phyloP scores from a whole-genome alignment of 805 yeast species.

The Ogataea paraovalis region DNA sequence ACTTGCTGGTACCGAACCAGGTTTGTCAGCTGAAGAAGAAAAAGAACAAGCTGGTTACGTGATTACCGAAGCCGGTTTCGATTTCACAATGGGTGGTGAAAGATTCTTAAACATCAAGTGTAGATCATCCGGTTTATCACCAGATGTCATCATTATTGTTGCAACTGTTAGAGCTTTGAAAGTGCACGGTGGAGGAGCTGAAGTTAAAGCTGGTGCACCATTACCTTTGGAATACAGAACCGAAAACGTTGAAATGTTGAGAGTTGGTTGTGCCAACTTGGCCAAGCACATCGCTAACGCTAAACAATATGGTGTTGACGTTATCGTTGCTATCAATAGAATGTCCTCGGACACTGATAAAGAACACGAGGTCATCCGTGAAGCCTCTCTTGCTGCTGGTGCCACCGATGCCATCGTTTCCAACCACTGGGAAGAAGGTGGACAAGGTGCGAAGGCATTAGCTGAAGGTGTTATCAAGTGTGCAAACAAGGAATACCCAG shows the following conservation, averaged over 20 bases:
- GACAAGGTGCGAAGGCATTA: conserved; percentile 78
- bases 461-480: conserved; percentile 83
- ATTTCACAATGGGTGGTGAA: conserved; percentile 99
- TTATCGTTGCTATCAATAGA: conserved; percentile 89
- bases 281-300: conserved; percentile 89
- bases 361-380: conserved; percentile 75
- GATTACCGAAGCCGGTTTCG: conserved; percentile 97
- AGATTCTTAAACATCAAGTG: conserved; percentile 94
- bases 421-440: conserved; percentile 96
- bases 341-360: conserved; percentile 77
- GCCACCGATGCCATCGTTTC: conserved; percentile 88
- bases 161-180: conserved; percentile 97
- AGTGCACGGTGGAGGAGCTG: conserved; percentile 96
- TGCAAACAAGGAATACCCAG: conserved; percentile 40
- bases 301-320: conserved; percentile 81
- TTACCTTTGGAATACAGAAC: conserved; percentile 76
- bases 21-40: conserved; percentile 31
- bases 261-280: conserved; percentile 79
- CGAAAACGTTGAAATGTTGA: conserved; percentile 76
- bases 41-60: conserved; percentile 68
- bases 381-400: conserved; percentile 85
- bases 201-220: conserved; percentile 88
- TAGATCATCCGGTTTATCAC: conserved; percentile 81
- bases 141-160: conserved; percentile 89
- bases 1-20: conserved; percentile 66